Evolutionary conservation across 192 early-diverging fungal species (phyloP).

Genomic region (Coemansia sp.): DNA sequence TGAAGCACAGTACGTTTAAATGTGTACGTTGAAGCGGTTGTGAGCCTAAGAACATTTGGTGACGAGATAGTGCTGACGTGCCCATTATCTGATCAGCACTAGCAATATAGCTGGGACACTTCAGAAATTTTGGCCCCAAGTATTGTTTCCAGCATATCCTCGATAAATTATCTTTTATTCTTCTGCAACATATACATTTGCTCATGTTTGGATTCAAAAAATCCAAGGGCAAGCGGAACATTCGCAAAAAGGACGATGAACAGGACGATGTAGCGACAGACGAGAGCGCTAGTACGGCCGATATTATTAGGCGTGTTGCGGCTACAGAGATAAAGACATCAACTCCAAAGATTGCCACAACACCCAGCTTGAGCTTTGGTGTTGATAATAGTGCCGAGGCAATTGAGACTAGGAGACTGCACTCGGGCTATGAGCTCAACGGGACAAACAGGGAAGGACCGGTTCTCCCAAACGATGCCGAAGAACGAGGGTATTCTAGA

Average conservation of each 20-base stretch:
- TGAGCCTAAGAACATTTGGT: background rate
- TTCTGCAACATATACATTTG: background rate
- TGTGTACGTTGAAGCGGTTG: background rate
- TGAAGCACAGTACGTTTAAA: background rate
- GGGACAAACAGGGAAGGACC: background rate
- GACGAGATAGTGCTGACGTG: background rate
- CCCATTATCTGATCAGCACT: background rate
- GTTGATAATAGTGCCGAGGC: background rate
- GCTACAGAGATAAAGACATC: constrained; percentile 5
- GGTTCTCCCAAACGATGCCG: background rate
- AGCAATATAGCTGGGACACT: background rate
- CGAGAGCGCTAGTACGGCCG: constrained; percentile 13
- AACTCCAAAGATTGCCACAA: background rate
- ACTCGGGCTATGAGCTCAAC: background rate
- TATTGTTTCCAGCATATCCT: background rate
- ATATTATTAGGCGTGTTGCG: constrained; percentile 37
- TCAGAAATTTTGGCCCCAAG: background rate
- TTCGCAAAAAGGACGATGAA: constrained; percentile 30
- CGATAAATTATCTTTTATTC: background rate
- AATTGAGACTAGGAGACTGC: constrained; percentile 5
- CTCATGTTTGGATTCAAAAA: constrained; percentile 50
- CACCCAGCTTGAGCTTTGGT: constrained; percentile 15
- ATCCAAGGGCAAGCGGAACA: constrained; percentile 40
- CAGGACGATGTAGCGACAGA: constrained; percentile 3
- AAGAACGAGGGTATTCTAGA: constrained; percentile 16